phyloP scores from a whole-genome alignment of 345 rosid genomes.

The Pugionium dolabratum region DNA sequence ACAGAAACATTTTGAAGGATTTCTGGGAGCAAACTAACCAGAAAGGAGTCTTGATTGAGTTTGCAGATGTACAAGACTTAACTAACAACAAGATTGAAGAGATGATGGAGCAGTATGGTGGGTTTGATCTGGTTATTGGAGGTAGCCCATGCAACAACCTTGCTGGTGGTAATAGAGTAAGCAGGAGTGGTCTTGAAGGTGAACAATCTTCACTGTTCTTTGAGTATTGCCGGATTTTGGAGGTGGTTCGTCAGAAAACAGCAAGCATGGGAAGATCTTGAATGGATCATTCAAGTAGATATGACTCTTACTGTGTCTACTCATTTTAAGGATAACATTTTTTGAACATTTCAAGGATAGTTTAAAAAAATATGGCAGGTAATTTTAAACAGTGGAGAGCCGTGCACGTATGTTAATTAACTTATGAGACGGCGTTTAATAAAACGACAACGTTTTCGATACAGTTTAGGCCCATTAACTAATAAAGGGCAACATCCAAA shows the following conservation, averaged over 20 bases:
- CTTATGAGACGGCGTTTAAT: no score
- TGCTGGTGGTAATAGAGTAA: slow-evolving; percentile 77
- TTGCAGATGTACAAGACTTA: slow-evolving; percentile 55
- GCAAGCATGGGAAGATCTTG: slow-evolving; percentile 9
- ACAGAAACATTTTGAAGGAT: slow-evolving; percentile 56
- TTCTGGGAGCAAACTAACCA: slow-evolving; percentile 97
- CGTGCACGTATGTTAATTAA: no score
- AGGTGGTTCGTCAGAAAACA: slow-evolving; percentile 45
- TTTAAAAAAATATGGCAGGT: no score
- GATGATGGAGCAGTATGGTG: slow-evolving; percentile 56
- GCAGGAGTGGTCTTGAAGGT: slow-evolving; percentile 82
- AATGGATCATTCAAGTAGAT: background rate
- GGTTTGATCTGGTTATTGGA: slow-evolving; percentile 84
- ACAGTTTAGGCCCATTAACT: background rate
- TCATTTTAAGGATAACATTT: no score
- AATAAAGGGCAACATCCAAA: background rate
- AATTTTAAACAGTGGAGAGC: no score
- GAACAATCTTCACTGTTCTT: slow-evolving; percentile 74
- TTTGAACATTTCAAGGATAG: no score
- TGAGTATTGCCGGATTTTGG: slow-evolving; percentile 69
- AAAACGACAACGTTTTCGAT: no score
- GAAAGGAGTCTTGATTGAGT: slow-evolving; percentile 59
- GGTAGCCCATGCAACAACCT: slow-evolving; percentile 96
- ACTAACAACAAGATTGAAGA: slow-evolving; percentile 48
- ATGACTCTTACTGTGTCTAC: background rate